Conservation (phyloP, 371 early-diverging fungal genomes). For the Mortierella sp. region DNA sequence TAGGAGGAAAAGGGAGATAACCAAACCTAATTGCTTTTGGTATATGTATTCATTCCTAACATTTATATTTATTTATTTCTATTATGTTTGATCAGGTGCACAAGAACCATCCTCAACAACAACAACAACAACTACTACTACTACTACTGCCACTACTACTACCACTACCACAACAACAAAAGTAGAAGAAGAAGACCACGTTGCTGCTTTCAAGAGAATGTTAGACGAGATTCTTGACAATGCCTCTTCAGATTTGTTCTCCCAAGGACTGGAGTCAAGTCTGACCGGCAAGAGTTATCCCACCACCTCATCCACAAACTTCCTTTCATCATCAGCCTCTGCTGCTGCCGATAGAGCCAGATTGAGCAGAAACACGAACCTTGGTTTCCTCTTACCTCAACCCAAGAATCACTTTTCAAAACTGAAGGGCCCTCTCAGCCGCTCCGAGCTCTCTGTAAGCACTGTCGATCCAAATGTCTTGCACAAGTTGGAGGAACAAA, state of each 20-base stretch:
- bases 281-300: constrained; percentile 12
- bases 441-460: constrained; percentile 29
- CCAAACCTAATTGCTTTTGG: neutral
- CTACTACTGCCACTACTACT: too few relatives aligned
- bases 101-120: constrained; percentile 11
- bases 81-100: constrained; percentile 2
- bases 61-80: neutral
- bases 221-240: constrained; percentile 50
- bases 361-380: constrained; percentile 36
- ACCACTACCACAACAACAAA: neutral
- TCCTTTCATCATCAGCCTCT: constrained; percentile 22
- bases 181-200: constrained; percentile 39
- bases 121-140: neutral
- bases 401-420: constrained; percentile 42
- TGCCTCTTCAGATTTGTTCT: constrained; percentile 39
- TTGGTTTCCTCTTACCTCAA: constrained; percentile 47
- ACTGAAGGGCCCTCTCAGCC: constrained; percentile 20
- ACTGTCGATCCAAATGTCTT: constrained; percentile 39
- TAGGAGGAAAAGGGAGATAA: neutral
- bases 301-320: constrained; percentile 19
- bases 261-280: constrained; percentile 33
- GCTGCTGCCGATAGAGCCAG: constrained; percentile 39
- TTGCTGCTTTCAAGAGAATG: constrained; percentile 51
- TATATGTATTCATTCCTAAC: too few relatives aligned
- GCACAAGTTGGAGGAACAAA: constrained; percentile 55